These are phyloP conservation scores for Priceomyces haplophilus DNA, from an alignment of 805 yeast species.

Conservation along the genomic window DNA sequence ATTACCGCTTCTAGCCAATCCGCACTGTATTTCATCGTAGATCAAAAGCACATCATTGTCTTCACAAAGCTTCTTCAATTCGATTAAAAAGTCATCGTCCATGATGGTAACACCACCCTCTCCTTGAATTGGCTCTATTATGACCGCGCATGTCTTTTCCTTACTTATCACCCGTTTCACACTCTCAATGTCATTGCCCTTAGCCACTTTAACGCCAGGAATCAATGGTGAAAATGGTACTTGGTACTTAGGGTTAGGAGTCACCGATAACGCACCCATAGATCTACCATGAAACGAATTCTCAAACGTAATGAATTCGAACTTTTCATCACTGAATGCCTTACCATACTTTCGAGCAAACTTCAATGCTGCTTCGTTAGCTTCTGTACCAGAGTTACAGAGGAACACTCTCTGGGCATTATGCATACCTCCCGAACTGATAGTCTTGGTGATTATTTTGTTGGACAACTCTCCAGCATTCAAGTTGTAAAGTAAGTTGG, in stretches of 20 bases:
- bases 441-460: conserved; percentile 66
- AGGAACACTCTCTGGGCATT: conserved; percentile 71
- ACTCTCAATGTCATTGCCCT: conserved; percentile 55
- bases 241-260: conserved; percentile 92
- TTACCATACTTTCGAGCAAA: conserved; percentile 79
- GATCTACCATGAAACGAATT: conserved; percentile 95
- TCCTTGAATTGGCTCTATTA: conserved; percentile 96
- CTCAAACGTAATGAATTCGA: conserved; percentile 81
- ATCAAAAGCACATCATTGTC: conserved; percentile 73
- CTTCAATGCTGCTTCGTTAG: conserved; percentile 58
- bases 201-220: conserved; percentile 80
- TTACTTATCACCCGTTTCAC: conserved; percentile 52
- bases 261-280: conserved; percentile 88
- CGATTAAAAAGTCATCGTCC: conserved; percentile 58
- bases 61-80: conserved; percentile 63
- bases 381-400: conserved; percentile 60
- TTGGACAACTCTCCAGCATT: conserved; percentile 80
- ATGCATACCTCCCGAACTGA: conserved; percentile 71
- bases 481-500: conserved; percentile 80
- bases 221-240: conserved; percentile 85
- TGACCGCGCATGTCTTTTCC: conserved; percentile 81
- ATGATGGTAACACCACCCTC: conserved; percentile 91
- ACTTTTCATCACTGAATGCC: conserved; percentile 49
- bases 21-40: conserved; percentile 96
- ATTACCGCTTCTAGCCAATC: conserved; percentile 87